Evolutionary conservation across 73 alveolate genomes (phyloP).

Genomic region (Uronychia setigera): DNA sequence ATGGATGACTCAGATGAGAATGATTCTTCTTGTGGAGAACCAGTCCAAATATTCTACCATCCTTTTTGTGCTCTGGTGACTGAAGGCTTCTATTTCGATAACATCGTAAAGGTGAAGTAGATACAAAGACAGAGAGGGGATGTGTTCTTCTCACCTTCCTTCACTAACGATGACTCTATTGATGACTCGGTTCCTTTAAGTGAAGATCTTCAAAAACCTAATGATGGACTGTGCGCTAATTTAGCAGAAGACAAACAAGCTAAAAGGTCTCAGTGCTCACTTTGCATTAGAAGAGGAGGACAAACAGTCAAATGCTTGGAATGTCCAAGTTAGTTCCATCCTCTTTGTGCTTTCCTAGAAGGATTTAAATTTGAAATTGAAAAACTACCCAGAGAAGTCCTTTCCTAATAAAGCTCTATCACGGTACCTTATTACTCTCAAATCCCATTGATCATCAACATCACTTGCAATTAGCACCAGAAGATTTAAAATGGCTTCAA

Average conservation of each 20-base stretch:
- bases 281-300: not conserved
- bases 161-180: not conserved
- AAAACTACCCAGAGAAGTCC: not conserved
- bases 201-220: not conserved
- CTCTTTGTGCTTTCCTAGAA: slow-evolving; percentile 35
- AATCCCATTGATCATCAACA: not conserved
- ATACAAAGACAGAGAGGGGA: not conserved
- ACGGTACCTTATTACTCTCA: not conserved
- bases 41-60: not conserved
- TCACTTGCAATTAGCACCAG: not conserved
- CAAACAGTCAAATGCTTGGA: not conserved
- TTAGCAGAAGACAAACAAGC: not conserved
- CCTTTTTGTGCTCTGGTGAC: not conserved
- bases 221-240: slow-evolving; percentile 16
- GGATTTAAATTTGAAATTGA: slow-evolving; percentile 13
- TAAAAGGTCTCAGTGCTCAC: slow-evolving; percentile 1
- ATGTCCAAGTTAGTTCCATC: not conserved
- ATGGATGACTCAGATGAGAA: not conserved
- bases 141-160: not conserved
- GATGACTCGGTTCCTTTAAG: not conserved
- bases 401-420: not conserved
- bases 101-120: not conserved
- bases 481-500: not conserved
- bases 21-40: not conserved
- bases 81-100: not conserved